These are phyloP conservation scores for Aspergillus baeticus DNA, from an alignment of 495 filamentous ascomycete genomes.

Conservation along the genomic window DNA sequence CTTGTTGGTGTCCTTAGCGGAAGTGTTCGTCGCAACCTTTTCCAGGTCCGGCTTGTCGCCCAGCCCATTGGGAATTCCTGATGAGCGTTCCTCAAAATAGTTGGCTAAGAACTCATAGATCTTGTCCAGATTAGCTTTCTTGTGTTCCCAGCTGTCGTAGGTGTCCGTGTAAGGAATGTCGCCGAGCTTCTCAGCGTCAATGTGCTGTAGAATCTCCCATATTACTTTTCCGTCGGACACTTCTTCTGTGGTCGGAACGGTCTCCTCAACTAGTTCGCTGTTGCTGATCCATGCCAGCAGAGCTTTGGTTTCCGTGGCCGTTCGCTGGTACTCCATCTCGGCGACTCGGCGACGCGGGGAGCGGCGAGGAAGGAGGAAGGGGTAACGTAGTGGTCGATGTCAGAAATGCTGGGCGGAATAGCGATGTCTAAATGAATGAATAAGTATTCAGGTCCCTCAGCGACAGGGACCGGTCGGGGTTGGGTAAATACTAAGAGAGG, in stretches of 20 bases:
- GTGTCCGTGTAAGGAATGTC: conserved; percentile 56
- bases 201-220: conserved; percentile 64
- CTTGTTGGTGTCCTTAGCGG: conserved; percentile 47
- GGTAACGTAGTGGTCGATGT: conserved; percentile 9
- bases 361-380: conserved; percentile 1
- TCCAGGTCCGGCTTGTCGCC: conserved; percentile 56
- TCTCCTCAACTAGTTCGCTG: conserved; percentile 44
- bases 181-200: conserved; percentile 69
- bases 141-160: conserved; percentile 49
- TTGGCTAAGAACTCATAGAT: no score
- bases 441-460: not conserved
- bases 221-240: conserved; percentile 75
- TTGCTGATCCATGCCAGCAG: conserved; percentile 61
- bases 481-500: not conserved
- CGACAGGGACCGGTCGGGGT: not conserved
- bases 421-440: not conserved
- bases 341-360: not conserved
- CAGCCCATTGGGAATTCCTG: conserved; percentile 37
- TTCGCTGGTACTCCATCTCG: conserved; percentile 47
- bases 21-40: conserved; percentile 51
- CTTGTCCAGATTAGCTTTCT: conserved; percentile 59
- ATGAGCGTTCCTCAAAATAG: no score
- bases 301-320: conserved; percentile 49
- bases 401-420: conserved; percentile 1
- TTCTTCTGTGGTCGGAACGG: conserved; percentile 53